These are phyloP conservation scores for Furcasterigmium sp. DNA, from an alignment of 2,329 filamentous ascomycete genomes.

Conservation along the genomic window DNA sequence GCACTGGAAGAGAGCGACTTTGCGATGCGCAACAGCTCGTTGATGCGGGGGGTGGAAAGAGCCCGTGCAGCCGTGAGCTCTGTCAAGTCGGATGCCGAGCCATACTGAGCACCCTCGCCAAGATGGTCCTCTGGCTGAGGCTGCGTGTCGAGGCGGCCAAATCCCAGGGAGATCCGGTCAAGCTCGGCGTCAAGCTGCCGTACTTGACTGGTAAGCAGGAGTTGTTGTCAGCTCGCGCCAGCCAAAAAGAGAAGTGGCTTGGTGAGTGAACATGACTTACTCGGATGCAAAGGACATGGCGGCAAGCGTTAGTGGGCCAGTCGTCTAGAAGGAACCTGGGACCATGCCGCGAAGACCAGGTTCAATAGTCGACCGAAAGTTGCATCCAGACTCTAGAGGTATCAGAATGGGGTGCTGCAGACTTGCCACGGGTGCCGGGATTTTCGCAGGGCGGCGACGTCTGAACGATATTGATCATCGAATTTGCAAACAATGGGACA, in stretches of 20 bases:
- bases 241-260: too few species aligned
- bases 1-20: constrained; percentile 67
- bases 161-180: constrained; percentile 51
- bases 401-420: too few species aligned
- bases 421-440: too few species aligned
- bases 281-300: constrained; percentile 43
- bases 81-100: background rate
- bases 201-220: constrained; percentile 45
- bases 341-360: background rate
- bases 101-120: constrained; percentile 4
- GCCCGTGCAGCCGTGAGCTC: constrained; percentile 29
- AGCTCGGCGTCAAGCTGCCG: constrained; percentile 60
- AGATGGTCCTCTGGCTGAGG: constrained; percentile 15
- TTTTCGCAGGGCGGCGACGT: too few species aligned
- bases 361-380: background rate
- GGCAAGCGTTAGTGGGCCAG: background rate
- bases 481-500: too few species aligned
- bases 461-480: too few species aligned
- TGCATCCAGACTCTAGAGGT: background rate
- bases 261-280: constrained; percentile 28
- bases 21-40: constrained; percentile 62
- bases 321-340: background rate
- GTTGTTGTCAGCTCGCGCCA: constrained; percentile 13
- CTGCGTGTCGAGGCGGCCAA: constrained; percentile 8
- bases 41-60: constrained; percentile 47